Conservation (phyloP, 306 rosid genomes). For the Lagenaria siceraria region DNA sequence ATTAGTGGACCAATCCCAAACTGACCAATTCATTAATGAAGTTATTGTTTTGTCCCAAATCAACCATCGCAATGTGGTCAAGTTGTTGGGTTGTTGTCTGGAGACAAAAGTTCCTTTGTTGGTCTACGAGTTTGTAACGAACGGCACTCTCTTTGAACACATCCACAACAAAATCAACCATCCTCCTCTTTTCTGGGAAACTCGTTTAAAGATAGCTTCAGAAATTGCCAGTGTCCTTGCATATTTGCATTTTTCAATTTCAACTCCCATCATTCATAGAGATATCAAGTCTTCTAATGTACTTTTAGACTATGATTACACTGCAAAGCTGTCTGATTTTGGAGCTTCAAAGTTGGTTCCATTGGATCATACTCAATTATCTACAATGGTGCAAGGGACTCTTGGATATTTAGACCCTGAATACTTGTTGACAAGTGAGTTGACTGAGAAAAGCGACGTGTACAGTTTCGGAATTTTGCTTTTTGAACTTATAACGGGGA, state of each 20-base stretch:
- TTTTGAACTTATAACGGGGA: constrained; percentile 33
- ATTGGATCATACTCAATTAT: constrained; percentile 16
- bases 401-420: constrained; percentile 34
- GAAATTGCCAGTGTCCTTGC: constrained; percentile 32
- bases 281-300: constrained; percentile 35
- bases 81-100: constrained; percentile 37
- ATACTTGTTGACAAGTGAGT: constrained; percentile 18
- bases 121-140: constrained; percentile 30
- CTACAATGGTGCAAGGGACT: constrained; percentile 37
- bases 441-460: constrained; percentile 36
- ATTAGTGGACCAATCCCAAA: constrained; percentile 17
- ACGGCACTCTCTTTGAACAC: constrained; percentile 23
- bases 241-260: constrained; percentile 26
- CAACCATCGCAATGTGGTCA: constrained; percentile 33
- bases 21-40: constrained; percentile 30
- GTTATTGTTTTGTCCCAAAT: constrained; percentile 30
- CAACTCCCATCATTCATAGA: constrained; percentile 34
- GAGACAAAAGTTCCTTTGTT: constrained; percentile 29
- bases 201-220: constrained; percentile 17
- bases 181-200: constrained; percentile 18
- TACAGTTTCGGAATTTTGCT: constrained; percentile 43
- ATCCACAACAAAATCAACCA: constrained; percentile 3
- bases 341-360: constrained; percentile 34
- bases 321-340: constrained; percentile 33
- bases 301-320: constrained; percentile 19